A percentile compares a stretch with the other conserved stretches of the same genome.
phyloP scores from a whole-genome alignment of 306 rosid species.

The Medicago lupulina region DNA sequence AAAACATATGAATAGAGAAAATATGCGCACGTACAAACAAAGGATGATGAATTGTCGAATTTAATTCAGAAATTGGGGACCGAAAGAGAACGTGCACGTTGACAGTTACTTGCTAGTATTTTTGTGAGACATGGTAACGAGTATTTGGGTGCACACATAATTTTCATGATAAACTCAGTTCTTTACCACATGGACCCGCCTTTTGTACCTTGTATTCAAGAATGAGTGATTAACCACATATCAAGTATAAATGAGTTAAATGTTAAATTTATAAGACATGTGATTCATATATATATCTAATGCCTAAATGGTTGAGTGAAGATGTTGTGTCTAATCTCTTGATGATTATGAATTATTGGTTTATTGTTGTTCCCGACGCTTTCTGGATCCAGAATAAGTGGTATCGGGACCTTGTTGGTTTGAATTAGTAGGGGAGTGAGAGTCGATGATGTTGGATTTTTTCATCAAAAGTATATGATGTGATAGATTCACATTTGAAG shows the following conservation, averaged over 20 bases:
- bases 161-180: conserved; percentile 15
- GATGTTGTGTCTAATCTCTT: neutral
- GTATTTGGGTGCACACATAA: conserved; percentile 24
- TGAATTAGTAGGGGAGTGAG: too few relatives aligned
- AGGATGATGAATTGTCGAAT: neutral
- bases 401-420: neutral
- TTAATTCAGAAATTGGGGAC: conserved; percentile 29
- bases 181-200: neutral
- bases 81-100: conserved; percentile 36
- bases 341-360: neutral
- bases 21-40: conserved; percentile 25
- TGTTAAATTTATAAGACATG: too few relatives aligned
- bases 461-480: too few relatives aligned
- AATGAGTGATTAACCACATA: neutral
- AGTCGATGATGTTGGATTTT: too few relatives aligned
- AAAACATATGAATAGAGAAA: neutral
- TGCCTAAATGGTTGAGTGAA: too few relatives aligned
- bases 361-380: too few relatives aligned
- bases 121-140: conserved; percentile 39
- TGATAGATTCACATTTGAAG: too few relatives aligned
- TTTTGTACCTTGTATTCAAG: neutral
- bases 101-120: conserved; percentile 24
- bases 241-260: neutral
- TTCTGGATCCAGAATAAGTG: too few relatives aligned
- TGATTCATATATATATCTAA: neutral